Percentiles rank a stretch among this genome's conserved stretches.
Conservation (phyloP, 441 rosid species). For the Manihot esculenta region DNA sequence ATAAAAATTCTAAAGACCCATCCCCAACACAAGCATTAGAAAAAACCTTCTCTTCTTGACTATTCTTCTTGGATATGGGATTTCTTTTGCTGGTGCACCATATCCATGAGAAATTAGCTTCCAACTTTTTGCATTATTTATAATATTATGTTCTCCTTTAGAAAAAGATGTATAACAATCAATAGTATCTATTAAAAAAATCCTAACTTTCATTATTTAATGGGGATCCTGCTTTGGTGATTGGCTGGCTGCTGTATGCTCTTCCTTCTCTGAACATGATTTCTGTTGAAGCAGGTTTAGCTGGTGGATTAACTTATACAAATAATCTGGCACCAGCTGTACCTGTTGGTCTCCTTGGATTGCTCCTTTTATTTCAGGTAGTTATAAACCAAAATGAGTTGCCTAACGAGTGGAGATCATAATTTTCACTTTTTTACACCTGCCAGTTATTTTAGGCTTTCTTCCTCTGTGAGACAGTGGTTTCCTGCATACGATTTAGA, state of each 20-base stretch:
- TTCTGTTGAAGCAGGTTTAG: conserved; percentile 46
- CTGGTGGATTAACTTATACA: conserved; percentile 62
- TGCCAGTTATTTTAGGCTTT: background rate
- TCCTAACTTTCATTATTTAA: background rate
- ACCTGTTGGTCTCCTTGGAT: conserved; percentile 64
- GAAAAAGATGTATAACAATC: background rate
- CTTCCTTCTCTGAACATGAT: background rate
- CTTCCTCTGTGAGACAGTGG: background rate
- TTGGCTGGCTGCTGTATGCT: background rate
- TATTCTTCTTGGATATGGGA: background rate
- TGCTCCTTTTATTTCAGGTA: conserved; percentile 70
- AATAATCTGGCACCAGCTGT: conserved; percentile 68
- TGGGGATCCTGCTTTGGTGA: background rate
- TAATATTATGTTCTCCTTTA: background rate
- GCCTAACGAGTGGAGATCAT: background rate
- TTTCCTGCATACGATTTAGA: background rate
- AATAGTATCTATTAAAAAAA: background rate
- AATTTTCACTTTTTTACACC: background rate
- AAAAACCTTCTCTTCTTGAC: background rate
- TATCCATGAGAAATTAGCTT: background rate
- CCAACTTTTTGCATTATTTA: background rate
- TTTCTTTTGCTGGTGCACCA: background rate
- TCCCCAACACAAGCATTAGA: background rate
- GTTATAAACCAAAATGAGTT: background rate
- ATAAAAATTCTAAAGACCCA: too few relatives aligned